A percentile compares a stretch with the other conserved stretches of the same genome.
These are phyloP conservation scores for Bullera alba DNA, from an alignment of 768 basidiomycete genomes.

Conservation along the genomic window DNA sequence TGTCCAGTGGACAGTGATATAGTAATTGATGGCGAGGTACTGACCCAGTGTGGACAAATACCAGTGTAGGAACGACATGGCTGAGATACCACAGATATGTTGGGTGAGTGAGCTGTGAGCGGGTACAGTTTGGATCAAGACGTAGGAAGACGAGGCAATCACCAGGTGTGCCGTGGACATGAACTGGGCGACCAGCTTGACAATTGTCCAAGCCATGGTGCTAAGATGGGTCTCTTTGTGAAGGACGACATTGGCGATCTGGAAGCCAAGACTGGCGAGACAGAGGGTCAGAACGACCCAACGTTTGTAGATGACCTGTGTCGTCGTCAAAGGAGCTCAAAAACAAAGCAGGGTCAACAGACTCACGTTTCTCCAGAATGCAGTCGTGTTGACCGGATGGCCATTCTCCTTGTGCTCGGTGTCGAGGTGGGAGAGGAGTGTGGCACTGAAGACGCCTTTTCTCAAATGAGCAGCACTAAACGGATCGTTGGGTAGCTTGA, in stretches of 20 bases:
- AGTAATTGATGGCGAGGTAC: constrained; percentile 6
- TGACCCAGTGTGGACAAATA: constrained; percentile 20
- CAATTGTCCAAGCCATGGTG: not conserved
- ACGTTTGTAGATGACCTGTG: not conserved
- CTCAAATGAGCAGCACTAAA: not conserved
- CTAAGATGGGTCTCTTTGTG: not conserved
- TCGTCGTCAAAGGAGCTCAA: not conserved
- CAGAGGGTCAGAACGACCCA: not conserved
- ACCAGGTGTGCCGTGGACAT: not conserved
- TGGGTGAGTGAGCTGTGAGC: constrained; percentile 5
- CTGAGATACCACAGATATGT: constrained; percentile 11
- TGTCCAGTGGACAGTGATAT: constrained; percentile 3
- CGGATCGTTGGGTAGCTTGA: not conserved
- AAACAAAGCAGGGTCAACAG: not conserved
- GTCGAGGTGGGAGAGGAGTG: not conserved
- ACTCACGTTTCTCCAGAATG: not conserved
- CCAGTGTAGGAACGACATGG: constrained; percentile 1
- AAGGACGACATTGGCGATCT: not conserved
- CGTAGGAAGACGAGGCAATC: not conserved
- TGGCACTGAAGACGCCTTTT: not conserved
- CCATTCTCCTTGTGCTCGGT: not conserved
- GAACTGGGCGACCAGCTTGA: not conserved
- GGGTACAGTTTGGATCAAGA: constrained; percentile 3
- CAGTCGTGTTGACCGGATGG: not conserved
- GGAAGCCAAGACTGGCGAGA: not conserved